Base-by-base conservation (phyloP, 306 rosid genomes). In the Glycyrrhiza uralensis region DNA sequence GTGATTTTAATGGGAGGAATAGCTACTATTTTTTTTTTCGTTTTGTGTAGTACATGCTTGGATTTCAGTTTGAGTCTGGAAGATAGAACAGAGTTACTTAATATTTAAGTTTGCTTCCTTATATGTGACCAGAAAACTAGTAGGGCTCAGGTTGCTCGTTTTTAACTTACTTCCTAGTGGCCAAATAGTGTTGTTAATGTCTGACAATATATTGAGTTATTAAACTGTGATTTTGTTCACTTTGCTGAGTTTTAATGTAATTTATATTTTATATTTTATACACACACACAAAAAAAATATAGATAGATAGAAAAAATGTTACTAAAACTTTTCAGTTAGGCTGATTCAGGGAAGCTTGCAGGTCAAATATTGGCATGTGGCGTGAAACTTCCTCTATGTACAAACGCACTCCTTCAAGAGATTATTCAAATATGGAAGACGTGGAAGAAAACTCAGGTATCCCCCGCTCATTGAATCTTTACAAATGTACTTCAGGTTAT, bases 361-460 rank as follows among this genome's bases (percentile, higher is more conserved):
- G 55, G 79, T 83, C 55, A 52, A 64, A 28, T 60, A 66, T 69
- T 72, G 86, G 84, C 75, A 90, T 89, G 97, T 79, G 83, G 91
- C 82, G 90, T 56, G 97, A 82, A 85, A 76, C 60, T 80, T 86
- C 81, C 49, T 82, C 85, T 0, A 86, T 85, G 84, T 94, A 89
- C 86, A 94, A 94, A 72, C 97, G 98, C n/a, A 52, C 78, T 44
- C 79, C 95, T 6, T 73, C 86, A 3, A 91, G 86, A 77, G 97
- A 91, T 60, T 11, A 60, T 73, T 13, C 84, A 30, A 74, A 39
- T 81, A 24, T 77, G 52, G 60, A 79, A 36, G 92, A 86, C 8
- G 5, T 87, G 89, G 97, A 86, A 66, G 97, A 83, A 51, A 89
- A 82, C 82, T 79, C 84, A 80, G 97, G 98, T 94, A 80, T 39